Conservation (phyloP, 495 filamentous ascomycete genomes). For the Entonaema liquescens region DNA sequence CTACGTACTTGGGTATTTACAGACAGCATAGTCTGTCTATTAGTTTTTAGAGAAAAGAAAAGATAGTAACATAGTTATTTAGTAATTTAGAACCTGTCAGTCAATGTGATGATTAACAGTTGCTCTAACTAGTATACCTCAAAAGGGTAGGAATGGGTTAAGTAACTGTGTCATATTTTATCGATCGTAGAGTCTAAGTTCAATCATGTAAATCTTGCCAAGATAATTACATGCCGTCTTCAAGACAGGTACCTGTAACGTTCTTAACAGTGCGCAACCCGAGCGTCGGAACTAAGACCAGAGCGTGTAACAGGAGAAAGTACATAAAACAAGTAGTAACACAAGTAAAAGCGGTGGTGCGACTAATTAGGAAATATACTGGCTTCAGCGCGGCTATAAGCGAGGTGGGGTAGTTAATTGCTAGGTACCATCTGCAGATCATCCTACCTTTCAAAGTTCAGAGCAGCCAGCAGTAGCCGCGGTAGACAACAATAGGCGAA, state of each 20-base stretch:
- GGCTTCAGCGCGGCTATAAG: conserved; percentile 24
- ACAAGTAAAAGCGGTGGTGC: conserved; percentile 12
- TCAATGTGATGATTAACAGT: no score
- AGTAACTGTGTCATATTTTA: no score
- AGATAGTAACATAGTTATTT: no score
- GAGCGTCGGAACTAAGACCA: conserved; percentile 13
- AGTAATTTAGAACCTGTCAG: no score
- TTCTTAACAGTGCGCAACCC: background rate
- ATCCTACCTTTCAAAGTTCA: conserved; percentile 1
- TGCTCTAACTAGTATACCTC: background rate
- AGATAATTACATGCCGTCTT: background rate
- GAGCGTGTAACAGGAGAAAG: background rate
- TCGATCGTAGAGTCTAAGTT: background rate
- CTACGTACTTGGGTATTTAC: background rate
- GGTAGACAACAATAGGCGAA: conserved; percentile 15
- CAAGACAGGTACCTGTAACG: background rate
- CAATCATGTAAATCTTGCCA: background rate
- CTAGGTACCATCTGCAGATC: conserved; percentile 21
- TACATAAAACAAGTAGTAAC: conserved; percentile 17
- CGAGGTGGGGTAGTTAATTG: conserved; percentile 14
- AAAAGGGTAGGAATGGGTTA: no score
- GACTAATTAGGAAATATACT: conserved; percentile 25
- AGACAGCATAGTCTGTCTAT: background rate
- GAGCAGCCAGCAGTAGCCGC: conserved; percentile 17
- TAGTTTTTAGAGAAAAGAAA: background rate